Base-by-base conservation (phyloP, 331 rosid genomes). In the Acacia pycnantha region DNA sequence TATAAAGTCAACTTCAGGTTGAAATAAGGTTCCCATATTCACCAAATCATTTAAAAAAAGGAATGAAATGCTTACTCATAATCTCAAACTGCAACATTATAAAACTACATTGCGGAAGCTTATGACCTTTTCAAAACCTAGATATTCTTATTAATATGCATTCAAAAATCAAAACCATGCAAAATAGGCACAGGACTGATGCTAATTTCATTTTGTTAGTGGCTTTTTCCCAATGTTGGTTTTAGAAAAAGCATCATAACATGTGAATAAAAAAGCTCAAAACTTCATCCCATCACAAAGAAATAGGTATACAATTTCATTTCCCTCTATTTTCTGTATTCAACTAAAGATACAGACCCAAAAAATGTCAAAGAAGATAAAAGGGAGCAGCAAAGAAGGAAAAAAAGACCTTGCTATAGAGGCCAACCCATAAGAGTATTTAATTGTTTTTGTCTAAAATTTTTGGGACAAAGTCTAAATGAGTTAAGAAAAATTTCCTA, bases 381-480 rank as follows among this genome's bases (percentile, higher is more conserved):
- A 68, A 67, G 29, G 29, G 47, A 66, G 18, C 51, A 72, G n/a
- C 40, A 41, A 21, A 76, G 12, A 29, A n/a, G 50, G 31, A 16
- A 64, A 31, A 61, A 51, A 27, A 22, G 33, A 89, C 91, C 92
- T 87, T 84, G 83, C 40, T 54, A 70, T 89, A 87, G 61, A 89
- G 59, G 77, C 91, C 90, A 79, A 89, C 77, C 79, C 91, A 89
- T 4, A 85, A 86, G 46, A 91, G 89, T 22, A 81, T 64, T 59
- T 70, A 68, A 68, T 37, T n/a, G 15, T 10, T 69, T 69, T 69
- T n/a, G 31, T 31, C 53, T 4, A 41, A 41, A 69, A 41, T 21
- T n/a, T 41, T 19, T n/a, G 2, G 53, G 21, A 26, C 53, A n/a
- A n/a, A 10, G 11, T 10, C 31, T 10, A 41, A 69, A 41, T n/a